Evolutionary conservation across 495 filamentous ascomycete genomes (phyloP).

Genomic region (Penicillium macrosclerotiorum): DNA sequence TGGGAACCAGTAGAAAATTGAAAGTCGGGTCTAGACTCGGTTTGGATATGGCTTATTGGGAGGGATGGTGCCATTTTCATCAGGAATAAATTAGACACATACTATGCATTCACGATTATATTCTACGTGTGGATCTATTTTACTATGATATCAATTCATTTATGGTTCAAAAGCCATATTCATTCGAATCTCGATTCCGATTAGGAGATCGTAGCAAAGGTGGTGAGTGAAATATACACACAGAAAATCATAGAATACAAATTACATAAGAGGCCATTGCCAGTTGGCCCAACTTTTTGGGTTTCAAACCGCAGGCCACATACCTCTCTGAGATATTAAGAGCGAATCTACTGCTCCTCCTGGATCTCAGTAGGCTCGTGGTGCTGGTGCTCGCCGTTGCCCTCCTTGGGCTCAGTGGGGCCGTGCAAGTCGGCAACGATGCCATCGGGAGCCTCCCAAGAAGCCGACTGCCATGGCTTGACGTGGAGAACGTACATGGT

Average conservation of each 20-base stretch:
- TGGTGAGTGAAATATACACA: constrained; percentile 19
- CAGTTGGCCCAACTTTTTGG: not conserved
- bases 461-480: constrained; percentile 61
- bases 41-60: too few species aligned
- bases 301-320: not conserved
- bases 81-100: too few species aligned
- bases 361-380: constrained; percentile 20
- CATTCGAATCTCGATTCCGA: constrained; percentile 14
- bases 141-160: not conserved
- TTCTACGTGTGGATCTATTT: not conserved
- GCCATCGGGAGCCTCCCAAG: constrained; percentile 55
- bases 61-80: too few species aligned
- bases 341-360: constrained; percentile 13
- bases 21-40: too few species aligned
- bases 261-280: constrained; percentile 3
- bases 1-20: constrained; percentile 53
- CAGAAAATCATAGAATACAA: constrained; percentile 9
- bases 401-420: constrained; percentile 18
- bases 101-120: not conserved
- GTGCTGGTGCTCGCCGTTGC: constrained; percentile 23
- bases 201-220: constrained; percentile 12
- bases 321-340: not conserved
- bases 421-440: constrained; percentile 34
- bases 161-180: constrained; percentile 12
- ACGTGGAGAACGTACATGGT: constrained; percentile 77